Evolutionary conservation across 228 moss, liverwort and hornwort species (phyloP).

Genomic region (Sphagnum magellanicum): DNA sequence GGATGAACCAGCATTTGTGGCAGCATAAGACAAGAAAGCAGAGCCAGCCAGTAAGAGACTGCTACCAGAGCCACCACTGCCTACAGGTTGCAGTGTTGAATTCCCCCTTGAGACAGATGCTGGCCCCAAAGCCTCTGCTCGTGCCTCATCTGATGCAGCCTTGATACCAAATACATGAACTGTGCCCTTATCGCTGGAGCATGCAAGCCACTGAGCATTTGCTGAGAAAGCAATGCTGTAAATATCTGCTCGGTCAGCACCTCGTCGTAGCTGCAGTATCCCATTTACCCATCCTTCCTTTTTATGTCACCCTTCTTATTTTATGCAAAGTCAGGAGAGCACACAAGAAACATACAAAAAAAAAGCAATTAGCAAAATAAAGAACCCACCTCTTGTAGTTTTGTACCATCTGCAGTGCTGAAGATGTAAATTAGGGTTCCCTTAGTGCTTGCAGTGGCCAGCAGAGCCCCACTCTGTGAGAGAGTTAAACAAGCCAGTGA

Average conservation of each 20-base stretch:
- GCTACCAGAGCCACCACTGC: constrained; percentile 12
- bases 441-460: constrained; percentile 87
- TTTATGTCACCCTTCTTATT: neutral
- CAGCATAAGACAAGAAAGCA: constrained; percentile 49
- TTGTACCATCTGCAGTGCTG: constrained; percentile 77
- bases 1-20: constrained; percentile 85
- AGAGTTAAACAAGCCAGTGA: constrained; percentile 83
- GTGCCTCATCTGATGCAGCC: constrained; percentile 35
- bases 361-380: neutral
- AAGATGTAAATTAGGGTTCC: constrained; percentile 93
- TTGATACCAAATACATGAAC: constrained; percentile 90
- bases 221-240: constrained; percentile 86
- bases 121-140: constrained; percentile 37
- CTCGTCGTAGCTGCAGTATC: constrained; percentile 70
- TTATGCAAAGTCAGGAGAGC: too few relatives aligned
- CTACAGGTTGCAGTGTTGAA: constrained; percentile 9
- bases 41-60: constrained; percentile 17
- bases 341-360: too few relatives aligned
- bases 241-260: constrained; percentile 90
- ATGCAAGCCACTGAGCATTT: constrained; percentile 81
- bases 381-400: constrained; percentile 69
- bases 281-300: neutral
- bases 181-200: constrained; percentile 92
- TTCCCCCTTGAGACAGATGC: constrained; percentile 19
- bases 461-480: constrained; percentile 68